Conservation (phyloP, 192 early-diverging fungal species). For the Cetraspora pellucida region DNA sequence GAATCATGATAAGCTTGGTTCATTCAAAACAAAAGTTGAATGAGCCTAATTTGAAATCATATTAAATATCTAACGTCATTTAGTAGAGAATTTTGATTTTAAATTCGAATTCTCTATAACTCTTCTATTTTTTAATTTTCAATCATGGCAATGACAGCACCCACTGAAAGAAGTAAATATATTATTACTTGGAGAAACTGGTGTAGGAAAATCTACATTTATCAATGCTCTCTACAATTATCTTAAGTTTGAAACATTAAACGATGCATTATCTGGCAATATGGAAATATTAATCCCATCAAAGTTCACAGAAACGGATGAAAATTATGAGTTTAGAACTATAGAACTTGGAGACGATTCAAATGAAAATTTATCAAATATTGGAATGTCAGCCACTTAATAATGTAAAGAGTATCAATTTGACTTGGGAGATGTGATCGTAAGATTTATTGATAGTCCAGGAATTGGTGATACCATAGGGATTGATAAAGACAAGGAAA, state of each 20-base stretch:
- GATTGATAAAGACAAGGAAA: slow-evolving; percentile 34
- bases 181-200: slow-evolving; percentile 14
- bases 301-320: slow-evolving; percentile 20
- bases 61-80: too few species aligned
- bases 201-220: slow-evolving; percentile 41
- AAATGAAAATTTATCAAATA: too few species aligned
- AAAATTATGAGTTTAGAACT: slow-evolving; percentile 18
- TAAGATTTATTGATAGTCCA: slow-evolving; percentile 40
- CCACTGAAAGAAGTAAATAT: neutral
- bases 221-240: slow-evolving; percentile 43
- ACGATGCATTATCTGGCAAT: slow-evolving; percentile 25
- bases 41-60: too few species aligned
- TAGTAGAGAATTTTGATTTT: too few species aligned
- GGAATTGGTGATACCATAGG: slow-evolving; percentile 41
- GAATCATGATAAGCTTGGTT: too few species aligned
- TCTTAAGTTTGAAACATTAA: slow-evolving; percentile 34
- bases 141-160: neutral
- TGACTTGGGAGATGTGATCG: slow-evolving; percentile 13
- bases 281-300: slow-evolving; percentile 34
- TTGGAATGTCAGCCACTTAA: slow-evolving; percentile 30
- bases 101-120: too few species aligned
- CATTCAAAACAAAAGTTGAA: too few species aligned
- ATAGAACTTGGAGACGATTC: slow-evolving; percentile 34
- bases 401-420: slow-evolving; percentile 34
- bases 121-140: too few species aligned